Conservation (phyloP, 345 rosid genomes). For the Salix purpurea region DNA sequence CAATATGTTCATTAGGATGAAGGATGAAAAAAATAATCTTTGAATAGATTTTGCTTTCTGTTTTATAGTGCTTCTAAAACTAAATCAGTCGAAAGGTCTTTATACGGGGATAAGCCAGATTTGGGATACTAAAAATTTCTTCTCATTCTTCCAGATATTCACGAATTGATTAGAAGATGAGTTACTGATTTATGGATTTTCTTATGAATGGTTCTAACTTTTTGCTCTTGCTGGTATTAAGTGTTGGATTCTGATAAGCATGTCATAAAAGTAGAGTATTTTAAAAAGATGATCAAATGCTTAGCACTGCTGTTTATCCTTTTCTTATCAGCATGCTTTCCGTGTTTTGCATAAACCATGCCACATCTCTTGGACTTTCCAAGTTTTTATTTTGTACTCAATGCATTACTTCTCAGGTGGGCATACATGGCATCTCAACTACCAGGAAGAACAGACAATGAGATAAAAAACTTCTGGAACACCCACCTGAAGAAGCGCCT, state of each 20-base stretch:
- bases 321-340: background rate
- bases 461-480: constrained; percentile 98
- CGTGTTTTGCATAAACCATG: background rate
- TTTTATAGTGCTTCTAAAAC: background rate
- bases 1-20: background rate
- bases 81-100: background rate
- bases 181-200: background rate
- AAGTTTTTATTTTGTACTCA: background rate
- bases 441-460: constrained; percentile 95
- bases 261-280: too few relatives aligned
- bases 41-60: background rate
- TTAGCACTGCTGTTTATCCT: background rate
- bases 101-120: background rate
- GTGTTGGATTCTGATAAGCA: too few relatives aligned
- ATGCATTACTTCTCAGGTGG: constrained; percentile 54
- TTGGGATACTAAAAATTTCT: background rate
- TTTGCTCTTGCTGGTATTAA: too few relatives aligned
- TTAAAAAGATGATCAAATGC: background rate
- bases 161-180: background rate
- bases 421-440: constrained; percentile 92
- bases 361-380: background rate
- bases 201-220: background rate
- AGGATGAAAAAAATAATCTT: background rate
- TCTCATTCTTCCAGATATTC: background rate
- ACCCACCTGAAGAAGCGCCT: constrained; percentile 88